phyloP scores from a whole-genome alignment of 257 asterid species.

The Solanum corneliomulleri region DNA sequence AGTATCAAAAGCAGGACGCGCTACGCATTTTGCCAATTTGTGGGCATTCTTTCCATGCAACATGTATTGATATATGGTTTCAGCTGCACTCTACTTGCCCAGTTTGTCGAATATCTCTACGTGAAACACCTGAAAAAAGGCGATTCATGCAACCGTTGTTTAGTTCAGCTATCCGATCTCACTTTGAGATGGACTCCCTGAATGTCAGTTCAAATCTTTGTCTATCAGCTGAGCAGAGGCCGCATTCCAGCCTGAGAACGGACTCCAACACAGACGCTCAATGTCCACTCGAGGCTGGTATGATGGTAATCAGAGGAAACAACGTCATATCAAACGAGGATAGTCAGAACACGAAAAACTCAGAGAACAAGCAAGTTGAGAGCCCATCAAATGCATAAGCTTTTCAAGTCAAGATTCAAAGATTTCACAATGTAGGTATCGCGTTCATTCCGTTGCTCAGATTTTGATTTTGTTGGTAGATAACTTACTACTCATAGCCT shows the following conservation, averaged over 20 bases:
- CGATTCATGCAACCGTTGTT: constrained; percentile 61
- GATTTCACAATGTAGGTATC: neutral
- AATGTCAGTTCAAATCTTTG: constrained; percentile 22
- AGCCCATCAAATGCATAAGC: constrained; percentile 29
- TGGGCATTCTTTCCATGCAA: constrained; percentile 68
- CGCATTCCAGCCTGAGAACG: constrained; percentile 16
- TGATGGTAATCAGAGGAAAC: constrained; percentile 8
- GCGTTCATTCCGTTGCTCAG: neutral
- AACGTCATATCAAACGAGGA: neutral
- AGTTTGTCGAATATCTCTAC: constrained; percentile 73
- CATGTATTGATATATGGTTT: constrained; percentile 75
- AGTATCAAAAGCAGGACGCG: constrained; percentile 58
- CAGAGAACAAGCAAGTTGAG: constrained; percentile 20
- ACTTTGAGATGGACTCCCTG: constrained; percentile 17
- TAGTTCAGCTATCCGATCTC: constrained; percentile 56
- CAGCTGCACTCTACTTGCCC: constrained; percentile 78
- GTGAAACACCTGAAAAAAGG: constrained; percentile 41
- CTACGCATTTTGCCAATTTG: constrained; percentile 58
- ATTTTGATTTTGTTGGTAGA: neutral
- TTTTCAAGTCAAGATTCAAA: neutral
- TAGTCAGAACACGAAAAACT: constrained; percentile 7
- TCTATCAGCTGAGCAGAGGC: constrained; percentile 18
- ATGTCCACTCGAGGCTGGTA: constrained; percentile 5
- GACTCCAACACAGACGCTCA: constrained; percentile 12
- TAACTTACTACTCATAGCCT: neutral